These are phyloP conservation scores for Trichoderma guizhouense DNA, from an alignment of 2,329 filamentous ascomycete genomes.

Conservation along the genomic window DNA sequence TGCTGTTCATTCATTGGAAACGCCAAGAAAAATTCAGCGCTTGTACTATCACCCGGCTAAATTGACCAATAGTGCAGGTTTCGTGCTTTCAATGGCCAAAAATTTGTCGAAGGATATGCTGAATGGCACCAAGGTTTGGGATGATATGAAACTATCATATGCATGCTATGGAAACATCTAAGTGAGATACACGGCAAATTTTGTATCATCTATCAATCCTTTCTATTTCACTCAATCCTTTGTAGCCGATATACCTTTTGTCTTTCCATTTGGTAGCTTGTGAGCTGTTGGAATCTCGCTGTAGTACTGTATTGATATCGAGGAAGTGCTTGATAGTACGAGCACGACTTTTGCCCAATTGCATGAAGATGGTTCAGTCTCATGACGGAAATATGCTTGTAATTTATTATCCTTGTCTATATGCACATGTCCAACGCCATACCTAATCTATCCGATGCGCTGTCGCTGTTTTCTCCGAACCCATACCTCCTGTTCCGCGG, in stretches of 20 bases:
- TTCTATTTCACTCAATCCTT: neutral
- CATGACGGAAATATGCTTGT: neutral
- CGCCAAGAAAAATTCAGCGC: neutral
- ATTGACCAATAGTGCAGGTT: neutral
- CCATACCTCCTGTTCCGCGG: conserved; percentile 38
- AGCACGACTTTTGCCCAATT: neutral
- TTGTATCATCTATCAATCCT: neutral
- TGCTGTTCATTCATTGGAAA: neutral
- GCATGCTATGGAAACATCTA: neutral
- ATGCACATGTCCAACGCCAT: neutral
- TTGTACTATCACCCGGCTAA: neutral
- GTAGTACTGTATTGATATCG: neutral
- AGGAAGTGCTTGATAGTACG: neutral
- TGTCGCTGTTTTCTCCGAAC: conserved; percentile 42
- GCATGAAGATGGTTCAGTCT: neutral
- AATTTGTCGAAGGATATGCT: neutral
- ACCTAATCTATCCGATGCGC: neutral
- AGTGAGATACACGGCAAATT: neutral
- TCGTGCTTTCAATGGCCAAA: neutral
- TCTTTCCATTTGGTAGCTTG: neutral
- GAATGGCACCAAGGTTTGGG: neutral
- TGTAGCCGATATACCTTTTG: neutral
- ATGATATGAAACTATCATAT: neutral
- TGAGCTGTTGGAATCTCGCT: neutral
- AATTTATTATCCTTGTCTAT: neutral